phyloP scores from a whole-genome alignment of 1,284 basidiomycete genomes.

The Apiotrichum akiyoshidainum region DNA sequence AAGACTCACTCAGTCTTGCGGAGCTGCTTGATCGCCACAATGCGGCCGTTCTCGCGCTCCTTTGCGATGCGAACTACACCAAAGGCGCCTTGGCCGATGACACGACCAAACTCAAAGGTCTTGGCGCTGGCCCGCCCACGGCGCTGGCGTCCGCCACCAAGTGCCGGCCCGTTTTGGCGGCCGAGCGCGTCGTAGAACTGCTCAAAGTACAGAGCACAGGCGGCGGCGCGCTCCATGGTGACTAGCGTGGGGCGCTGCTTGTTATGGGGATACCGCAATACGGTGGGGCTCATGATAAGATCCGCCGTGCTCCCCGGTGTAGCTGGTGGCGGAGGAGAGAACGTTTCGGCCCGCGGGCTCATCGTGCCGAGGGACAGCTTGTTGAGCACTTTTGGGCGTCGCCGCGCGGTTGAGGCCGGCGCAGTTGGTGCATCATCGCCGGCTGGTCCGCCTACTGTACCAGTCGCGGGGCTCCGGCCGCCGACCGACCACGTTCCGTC shows the following conservation, averaged over 20 bases:
- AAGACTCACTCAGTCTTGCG: conserved; percentile 71
- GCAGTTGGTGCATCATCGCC: neutral
- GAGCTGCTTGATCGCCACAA: conserved; percentile 97
- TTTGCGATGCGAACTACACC: conserved; percentile 90
- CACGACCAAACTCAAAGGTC: conserved; percentile 81
- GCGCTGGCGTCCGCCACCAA: conserved; percentile 6
- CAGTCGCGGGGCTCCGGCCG: neutral
- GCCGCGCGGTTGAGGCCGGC: neutral
- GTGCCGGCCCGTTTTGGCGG: neutral
- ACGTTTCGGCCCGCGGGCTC: neutral
- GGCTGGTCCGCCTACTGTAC: neutral
- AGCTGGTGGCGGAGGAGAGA: neutral
- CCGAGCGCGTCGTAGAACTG: conserved; percentile 90
- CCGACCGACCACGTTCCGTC: neutral
- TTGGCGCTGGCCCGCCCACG: neutral
- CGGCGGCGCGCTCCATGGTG: conserved; percentile 89
- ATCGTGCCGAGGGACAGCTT: conserved; percentile 13
- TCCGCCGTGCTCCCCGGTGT: neutral
- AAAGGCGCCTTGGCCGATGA: conserved; percentile 95
- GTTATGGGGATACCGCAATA: neutral
- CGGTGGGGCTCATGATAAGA: neutral
- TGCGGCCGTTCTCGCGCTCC: conserved; percentile 70
- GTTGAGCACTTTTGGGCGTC: conserved; percentile 16
- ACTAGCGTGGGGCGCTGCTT: conserved; percentile 64
- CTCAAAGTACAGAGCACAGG: conserved; percentile 92